phyloP scores from a whole-genome alignment of 2,329 filamentous ascomycete genomes.

The Pseudogymnoascus destructans region DNA sequence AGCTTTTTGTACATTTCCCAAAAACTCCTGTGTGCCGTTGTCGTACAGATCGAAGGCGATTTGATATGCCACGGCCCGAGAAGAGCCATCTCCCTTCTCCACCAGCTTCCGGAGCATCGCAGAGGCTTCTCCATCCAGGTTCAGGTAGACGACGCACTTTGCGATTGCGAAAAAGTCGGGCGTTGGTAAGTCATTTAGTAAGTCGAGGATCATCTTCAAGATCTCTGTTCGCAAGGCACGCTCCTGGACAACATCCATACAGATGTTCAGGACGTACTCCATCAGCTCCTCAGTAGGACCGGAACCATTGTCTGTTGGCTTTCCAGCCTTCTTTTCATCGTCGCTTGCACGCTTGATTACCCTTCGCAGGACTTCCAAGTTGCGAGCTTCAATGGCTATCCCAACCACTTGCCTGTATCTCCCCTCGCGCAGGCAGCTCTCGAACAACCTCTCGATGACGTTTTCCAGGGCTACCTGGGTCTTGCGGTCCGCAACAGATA shows the following conservation, averaged over 20 bases:
- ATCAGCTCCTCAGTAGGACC: slow-evolving; percentile 78
- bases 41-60: slow-evolving; percentile 97
- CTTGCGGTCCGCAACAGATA: slow-evolving; percentile 43
- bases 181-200: slow-evolving; percentile 83
- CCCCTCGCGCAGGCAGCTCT: slow-evolving; percentile 72
- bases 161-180: slow-evolving; percentile 98
- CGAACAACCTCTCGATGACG: slow-evolving; percentile 81
- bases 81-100: slow-evolving; percentile 60
- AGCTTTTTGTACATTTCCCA: slow-evolving; percentile 75
- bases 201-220: slow-evolving; percentile 77
- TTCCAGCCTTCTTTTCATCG: slow-evolving; percentile 60
- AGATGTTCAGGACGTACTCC: slow-evolving; percentile 91
- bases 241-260: slow-evolving; percentile 96
- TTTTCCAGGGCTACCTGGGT: slow-evolving; percentile 70
- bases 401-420: slow-evolving; percentile 93
- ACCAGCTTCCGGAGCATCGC: slow-evolving; percentile 74
- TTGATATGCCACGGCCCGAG: slow-evolving; percentile 82
- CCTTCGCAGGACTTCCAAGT: slow-evolving; percentile 71
- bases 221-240: slow-evolving; percentile 74
- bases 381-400: slow-evolving; percentile 89
- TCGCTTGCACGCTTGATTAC: slow-evolving; percentile 83
- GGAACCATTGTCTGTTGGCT: slow-evolving; percentile 38
- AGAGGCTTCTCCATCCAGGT: slow-evolving; percentile 82
- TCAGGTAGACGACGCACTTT: slow-evolving; percentile 91
- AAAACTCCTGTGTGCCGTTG: slow-evolving; percentile 94